A percentile compares a stretch with the other conserved stretches of the same genome.
These are phyloP conservation scores for Lachancea lanzarotensis DNA, from an alignment of 805 yeast genomes.

Conservation along the genomic window DNA sequence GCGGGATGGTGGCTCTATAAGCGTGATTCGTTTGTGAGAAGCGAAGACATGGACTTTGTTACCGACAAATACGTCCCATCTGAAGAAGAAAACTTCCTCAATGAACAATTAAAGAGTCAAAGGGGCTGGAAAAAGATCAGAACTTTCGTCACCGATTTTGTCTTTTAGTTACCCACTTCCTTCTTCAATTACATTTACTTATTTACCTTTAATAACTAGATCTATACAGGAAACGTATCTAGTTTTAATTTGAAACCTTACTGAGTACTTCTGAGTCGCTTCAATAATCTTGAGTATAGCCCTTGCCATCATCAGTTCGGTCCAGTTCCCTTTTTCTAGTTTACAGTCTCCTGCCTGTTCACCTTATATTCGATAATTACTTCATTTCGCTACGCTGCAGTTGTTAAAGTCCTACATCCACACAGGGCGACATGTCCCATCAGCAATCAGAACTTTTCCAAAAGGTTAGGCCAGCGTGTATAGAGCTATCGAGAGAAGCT, in stretches of 20 bases:
- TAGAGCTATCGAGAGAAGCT: slow-evolving; percentile 38
- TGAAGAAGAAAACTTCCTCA: slow-evolving; percentile 40
- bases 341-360: no score
- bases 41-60: slow-evolving; percentile 47
- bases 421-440: not conserved
- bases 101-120: slow-evolving; percentile 35
- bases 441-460: slow-evolving; percentile 15
- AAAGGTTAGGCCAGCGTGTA: slow-evolving; percentile 38
- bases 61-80: slow-evolving; percentile 45
- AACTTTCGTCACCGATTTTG: slow-evolving; percentile 21
- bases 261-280: no score
- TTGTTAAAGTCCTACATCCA: not conserved
- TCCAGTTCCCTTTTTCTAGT: no score
- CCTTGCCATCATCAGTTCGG: no score
- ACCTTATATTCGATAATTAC: not conserved
- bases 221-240: no score
- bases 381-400: not conserved
- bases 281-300: not conserved
- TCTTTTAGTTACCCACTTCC: slow-evolving; percentile 2
- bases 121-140: slow-evolving; percentile 40
- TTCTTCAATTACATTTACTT: not conserved
- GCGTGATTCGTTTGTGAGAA: slow-evolving; percentile 38
- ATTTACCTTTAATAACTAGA: not conserved
- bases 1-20: slow-evolving; percentile 38
- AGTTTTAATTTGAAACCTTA: no score